phyloP scores from a whole-genome alignment of 805 yeast genomes.

The Saccharomycopsis microspora region DNA sequence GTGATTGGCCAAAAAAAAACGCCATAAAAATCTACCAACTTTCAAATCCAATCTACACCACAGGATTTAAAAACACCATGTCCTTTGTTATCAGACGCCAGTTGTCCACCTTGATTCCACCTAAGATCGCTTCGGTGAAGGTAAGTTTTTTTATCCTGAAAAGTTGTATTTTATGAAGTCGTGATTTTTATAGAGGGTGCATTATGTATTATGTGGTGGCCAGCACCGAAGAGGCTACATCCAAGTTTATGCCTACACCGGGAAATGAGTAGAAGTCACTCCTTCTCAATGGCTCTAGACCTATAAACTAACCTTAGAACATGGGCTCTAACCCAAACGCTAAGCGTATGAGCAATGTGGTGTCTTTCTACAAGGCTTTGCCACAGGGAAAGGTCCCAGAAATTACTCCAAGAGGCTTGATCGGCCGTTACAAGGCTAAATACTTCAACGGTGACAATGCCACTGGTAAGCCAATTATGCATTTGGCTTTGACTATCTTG shows the following conservation, averaged over 20 bases:
- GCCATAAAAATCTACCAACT: not conserved
- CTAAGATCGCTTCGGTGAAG: constrained; percentile 94
- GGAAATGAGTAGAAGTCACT: too few relatives aligned
- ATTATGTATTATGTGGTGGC: not conserved
- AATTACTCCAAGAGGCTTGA: constrained; percentile 53
- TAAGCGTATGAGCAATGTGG: constrained; percentile 91
- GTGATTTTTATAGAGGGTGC: too few relatives aligned
- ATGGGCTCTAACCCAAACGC: constrained; percentile 94
- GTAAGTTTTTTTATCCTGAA: constrained; percentile 35
- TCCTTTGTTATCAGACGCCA: constrained; percentile 85
- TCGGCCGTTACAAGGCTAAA: constrained; percentile 75
- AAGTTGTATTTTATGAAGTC: not conserved
- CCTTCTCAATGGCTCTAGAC: too few relatives aligned
- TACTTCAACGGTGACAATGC: constrained; percentile 79
- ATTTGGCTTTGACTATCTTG: constrained; percentile 57
- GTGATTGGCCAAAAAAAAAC: not conserved
- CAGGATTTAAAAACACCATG: constrained; percentile 29
- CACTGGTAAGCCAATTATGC: constrained; percentile 73
- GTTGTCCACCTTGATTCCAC: constrained; percentile 93
- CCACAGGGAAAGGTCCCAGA: constrained; percentile 90
- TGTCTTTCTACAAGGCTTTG: constrained; percentile 86
- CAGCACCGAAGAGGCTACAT: not conserved
- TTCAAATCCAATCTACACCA: not conserved
- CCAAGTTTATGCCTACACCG: not conserved
- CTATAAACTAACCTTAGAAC: constrained; percentile 35